Evolutionary conservation across 345 rosid genomes (phyloP).

Genomic region (Citrus australasica): DNA sequence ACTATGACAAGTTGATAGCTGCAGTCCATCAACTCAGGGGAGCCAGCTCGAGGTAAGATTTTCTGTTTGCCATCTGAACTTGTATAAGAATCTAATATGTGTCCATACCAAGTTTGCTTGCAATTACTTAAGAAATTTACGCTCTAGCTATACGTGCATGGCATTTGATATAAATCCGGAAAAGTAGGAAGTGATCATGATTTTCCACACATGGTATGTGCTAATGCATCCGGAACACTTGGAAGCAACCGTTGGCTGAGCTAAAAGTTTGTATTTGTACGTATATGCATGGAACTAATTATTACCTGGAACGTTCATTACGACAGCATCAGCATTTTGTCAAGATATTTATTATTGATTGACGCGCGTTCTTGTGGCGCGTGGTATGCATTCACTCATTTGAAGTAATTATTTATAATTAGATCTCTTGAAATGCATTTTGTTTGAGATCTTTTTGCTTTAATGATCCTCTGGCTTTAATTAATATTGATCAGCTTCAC

Average conservation of each 20-base stretch:
- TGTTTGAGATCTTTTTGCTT: background rate
- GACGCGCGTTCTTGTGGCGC: background rate
- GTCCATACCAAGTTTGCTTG: background rate
- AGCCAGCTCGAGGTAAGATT: conserved; percentile 9
- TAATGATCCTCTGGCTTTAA: background rate
- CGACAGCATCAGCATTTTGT: background rate
- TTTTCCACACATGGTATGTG: background rate
- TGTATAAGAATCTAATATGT: background rate
- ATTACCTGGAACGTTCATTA: background rate
- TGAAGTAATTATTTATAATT: background rate
- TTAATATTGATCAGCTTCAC: background rate
- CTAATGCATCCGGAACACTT: background rate
- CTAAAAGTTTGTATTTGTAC: background rate
- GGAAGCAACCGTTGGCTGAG: background rate
- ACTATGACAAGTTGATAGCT: conserved; percentile 9
- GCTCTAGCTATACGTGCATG: background rate
- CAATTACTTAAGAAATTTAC: background rate
- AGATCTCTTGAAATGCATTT: background rate
- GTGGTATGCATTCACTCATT: background rate
- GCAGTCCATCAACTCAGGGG: conserved; percentile 18
- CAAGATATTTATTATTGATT: background rate
- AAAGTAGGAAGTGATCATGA: background rate
- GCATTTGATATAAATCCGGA: background rate
- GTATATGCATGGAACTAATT: background rate
- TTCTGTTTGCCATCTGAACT: background rate